phyloP scores from a whole-genome alignment of 345 rosid species.

The Salix udensis region DNA sequence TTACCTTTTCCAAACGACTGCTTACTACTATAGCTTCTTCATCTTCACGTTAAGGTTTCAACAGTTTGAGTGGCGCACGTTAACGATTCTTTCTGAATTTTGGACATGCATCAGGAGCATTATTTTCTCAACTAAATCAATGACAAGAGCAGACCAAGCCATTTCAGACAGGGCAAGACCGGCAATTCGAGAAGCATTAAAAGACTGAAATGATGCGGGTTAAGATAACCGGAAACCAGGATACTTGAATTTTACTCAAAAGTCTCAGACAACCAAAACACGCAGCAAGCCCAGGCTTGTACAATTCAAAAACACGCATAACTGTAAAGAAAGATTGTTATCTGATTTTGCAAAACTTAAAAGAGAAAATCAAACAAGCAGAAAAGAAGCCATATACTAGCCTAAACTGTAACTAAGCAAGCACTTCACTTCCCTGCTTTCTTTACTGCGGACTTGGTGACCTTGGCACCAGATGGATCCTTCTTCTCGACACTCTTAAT shows the following conservation, averaged over 20 bases:
- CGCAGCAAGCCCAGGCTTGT: background rate
- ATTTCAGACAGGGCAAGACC: too few species aligned
- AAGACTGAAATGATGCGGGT: background rate
- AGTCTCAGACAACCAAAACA: background rate
- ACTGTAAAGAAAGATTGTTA: background rate
- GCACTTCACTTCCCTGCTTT: slow-evolving; percentile 1
- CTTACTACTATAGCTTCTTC: too few species aligned
- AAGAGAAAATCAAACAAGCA: too few species aligned
- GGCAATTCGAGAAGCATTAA: background rate
- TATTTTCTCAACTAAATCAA: background rate
- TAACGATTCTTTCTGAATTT: too few species aligned
- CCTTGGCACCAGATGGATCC: slow-evolving; percentile 34
- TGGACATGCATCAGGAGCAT: too few species aligned
- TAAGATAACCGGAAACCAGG: too few species aligned
- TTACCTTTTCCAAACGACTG: too few species aligned
- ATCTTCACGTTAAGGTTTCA: too few species aligned
- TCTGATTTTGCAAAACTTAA: background rate
- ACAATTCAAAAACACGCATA: background rate
- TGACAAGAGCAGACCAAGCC: too few species aligned
- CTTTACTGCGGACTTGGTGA: slow-evolving; percentile 31
- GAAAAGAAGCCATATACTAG: background rate
- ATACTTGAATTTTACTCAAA: background rate
- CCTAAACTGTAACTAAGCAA: background rate
- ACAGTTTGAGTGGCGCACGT: too few species aligned
- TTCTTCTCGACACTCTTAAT: slow-evolving; percentile 37